A percentile compares a stretch with the other conserved stretches of the same genome.
These are phyloP conservation scores for Apiotrichum montevideense DNA, from an alignment of 1,284 basidiomycete species.

Conservation along the genomic window DNA sequence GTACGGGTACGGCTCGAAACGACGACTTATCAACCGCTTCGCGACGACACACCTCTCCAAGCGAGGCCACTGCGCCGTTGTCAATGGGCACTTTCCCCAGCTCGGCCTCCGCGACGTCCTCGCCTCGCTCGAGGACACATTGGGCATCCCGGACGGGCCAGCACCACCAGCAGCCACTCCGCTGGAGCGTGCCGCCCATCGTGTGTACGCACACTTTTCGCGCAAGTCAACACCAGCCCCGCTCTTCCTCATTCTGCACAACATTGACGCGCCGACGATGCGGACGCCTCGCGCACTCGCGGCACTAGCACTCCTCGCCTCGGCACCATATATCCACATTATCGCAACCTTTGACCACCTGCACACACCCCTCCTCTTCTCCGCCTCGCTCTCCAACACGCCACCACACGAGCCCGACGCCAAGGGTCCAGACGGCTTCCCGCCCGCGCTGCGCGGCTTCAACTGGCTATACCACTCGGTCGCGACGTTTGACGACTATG, in stretches of 20 bases:
- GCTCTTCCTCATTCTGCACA: conserved; percentile 77
- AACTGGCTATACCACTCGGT: conserved; percentile 83
- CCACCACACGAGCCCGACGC: conserved; percentile 20
- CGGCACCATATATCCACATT: conserved; percentile 66
- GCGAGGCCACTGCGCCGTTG: conserved; percentile 65
- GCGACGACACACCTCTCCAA: conserved; percentile 55
- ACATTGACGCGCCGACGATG: conserved; percentile 69
- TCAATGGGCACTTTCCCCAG: conserved; percentile 70
- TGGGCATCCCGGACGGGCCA: conserved; percentile 44
- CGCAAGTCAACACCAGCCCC: conserved; percentile 30
- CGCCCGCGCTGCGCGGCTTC: conserved; percentile 52
- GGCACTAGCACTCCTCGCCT: conserved; percentile 62
- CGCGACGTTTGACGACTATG: conserved; percentile 74
- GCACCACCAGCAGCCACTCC: conserved; percentile 31
- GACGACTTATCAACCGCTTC: conserved; percentile 65
- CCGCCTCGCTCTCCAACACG: conserved; percentile 33
- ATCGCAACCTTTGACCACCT: conserved; percentile 78
- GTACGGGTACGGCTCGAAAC: conserved; percentile 82
- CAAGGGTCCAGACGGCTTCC: conserved; percentile 12
- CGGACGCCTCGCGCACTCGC: conserved; percentile 56
- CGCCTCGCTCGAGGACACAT: conserved; percentile 54
- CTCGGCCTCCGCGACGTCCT: conserved; percentile 66
- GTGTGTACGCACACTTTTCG: conserved; percentile 60
- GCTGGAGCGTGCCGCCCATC: conserved; percentile 58
- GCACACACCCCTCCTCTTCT: conserved; percentile 68